Evolutionary conservation across 2,329 filamentous ascomycete species (phyloP), one percentile per base, ranked within the genome.

Genomic region (Cercospora zeina): DNA sequence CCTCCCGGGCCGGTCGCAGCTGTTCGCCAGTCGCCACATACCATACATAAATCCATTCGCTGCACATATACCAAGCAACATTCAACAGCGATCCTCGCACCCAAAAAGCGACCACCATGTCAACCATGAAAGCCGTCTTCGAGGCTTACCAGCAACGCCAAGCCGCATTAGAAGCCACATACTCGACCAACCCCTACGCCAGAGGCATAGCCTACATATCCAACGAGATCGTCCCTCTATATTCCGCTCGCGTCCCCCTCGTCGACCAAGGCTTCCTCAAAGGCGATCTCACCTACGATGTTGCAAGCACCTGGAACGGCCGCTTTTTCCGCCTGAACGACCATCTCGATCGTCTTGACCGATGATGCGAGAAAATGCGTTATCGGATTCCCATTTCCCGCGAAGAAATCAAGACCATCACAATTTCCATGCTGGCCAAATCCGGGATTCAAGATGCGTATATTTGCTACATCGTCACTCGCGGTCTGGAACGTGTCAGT

Each of bases 281-380:
- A 68, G 78, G 80, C 69, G 81, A 83, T 50, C 67, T 83, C 1
- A 83, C 81, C 1, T 83, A 83, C 68, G 81, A 83, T 54, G 81
- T 83, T 0, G 79, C 80, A 0, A 70, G 80, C 0, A 79, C 82
- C 27, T 83, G 81, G 81, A 79, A 82, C 53, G 79, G 81, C 0
- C 78, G 78, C 1, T 81, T 81, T 67, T 83, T 83, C 72, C 80
- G 81, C 0, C 77, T 83, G 0, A 79, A 82, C 47, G 79, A 83
- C 59, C 81, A 83, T 63, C 66, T 83, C 1, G 67, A 69, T 19
- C 77, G 81, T 5, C 70, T 83, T 0, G 75, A 79, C n/a, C 65
- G 66, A 0, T 79, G 76, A 67, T 81, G 79, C 65, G 65, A 62
- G 8, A 83, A 83, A 69, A 71, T 83, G 54, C 76, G 80, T 0